Conservation (phyloP, 176 grass and related monocot genomes). For the Aegilops umbellulata region DNA sequence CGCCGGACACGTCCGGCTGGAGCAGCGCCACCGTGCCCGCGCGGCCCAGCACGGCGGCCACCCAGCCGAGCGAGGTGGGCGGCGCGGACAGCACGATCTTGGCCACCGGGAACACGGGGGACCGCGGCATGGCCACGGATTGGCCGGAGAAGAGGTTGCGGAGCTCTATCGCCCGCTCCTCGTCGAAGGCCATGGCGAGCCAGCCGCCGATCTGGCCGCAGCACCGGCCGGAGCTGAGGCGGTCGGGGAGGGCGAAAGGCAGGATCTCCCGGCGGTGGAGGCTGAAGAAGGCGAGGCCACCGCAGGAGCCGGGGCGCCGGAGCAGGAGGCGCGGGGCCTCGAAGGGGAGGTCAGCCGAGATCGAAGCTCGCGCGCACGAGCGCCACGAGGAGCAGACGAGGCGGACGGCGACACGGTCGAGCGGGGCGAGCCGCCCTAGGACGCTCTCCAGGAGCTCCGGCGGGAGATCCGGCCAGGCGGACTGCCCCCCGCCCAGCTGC, state of each 20-base stretch:
- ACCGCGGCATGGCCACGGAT: not conserved
- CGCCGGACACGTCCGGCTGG: not conserved
- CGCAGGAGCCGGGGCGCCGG: constrained; percentile 6
- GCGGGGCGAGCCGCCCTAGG: not conserved
- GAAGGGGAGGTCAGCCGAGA: constrained; percentile 30
- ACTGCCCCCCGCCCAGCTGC: not conserved
- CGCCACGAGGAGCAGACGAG: constrained; percentile 43
- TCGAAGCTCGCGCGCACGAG: constrained; percentile 15
- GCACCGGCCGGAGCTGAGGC: constrained; percentile 13
- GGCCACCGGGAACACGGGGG: constrained; percentile 16
- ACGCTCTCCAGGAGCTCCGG: constrained; percentile 40
- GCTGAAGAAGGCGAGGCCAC: constrained; percentile 36
- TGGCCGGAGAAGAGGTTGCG: constrained; percentile 9
- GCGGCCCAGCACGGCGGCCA: constrained; percentile 22
- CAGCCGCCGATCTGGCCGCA: constrained; percentile 35
- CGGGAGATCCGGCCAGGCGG: constrained; percentile 20
- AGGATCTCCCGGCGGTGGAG: constrained; percentile 21
- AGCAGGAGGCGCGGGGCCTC: constrained; percentile 40
- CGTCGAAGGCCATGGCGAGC: constrained; percentile 33
- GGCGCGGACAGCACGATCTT: constrained; percentile 33
- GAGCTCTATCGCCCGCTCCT: not conserved
- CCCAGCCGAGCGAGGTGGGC: constrained; percentile 20
- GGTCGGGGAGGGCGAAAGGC: not conserved
- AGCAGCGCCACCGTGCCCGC: constrained; percentile 29
- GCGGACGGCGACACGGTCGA: constrained; percentile 18